Evolutionary conservation across 768 basidiomycete species (phyloP), one percentile per base, ranked within the genome.

Genomic region (Hortiboletus flavorubellus): DNA sequence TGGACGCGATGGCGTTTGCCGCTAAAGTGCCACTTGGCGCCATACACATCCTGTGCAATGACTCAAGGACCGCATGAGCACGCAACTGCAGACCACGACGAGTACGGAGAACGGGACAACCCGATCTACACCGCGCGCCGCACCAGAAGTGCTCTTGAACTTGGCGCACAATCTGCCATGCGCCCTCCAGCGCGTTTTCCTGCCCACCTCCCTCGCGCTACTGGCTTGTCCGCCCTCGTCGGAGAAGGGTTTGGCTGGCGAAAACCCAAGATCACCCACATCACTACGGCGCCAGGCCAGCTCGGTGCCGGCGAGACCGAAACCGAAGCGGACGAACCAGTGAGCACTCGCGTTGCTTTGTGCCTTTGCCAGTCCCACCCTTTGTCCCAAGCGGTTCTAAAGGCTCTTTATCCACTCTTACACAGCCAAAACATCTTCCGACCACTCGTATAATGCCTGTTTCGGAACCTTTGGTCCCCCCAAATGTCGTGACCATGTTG

Each of bases 241-340:
- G 69, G 65, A 41, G 58, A 62, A 37, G 59, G 68, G 6, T 26
- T 70, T 21, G 60, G 67, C 8, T 65, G 68, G 52, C 70, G 74
- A 26, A 74, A 72, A 30, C 67, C 74, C 48, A 81, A 77, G 63
- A 69, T 68, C 34, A 52, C 56, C 1, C 69, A 70, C 54, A 88
- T 89, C 62, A 85, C 81, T n/a, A 89, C 87, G 0, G 75, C 80
- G 0, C 82, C 80, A 16, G 85, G 79, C 3, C 74, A 74, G 51
- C 63, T 73, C 39, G 83, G 87, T 57, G 86, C 85, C 29, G 86
- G 86, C 8, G 88, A 90, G 71, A 89, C 89, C 0, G 88, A 91
- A 65, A 89, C 89, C 0, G 89, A 91, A 65, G 76, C 81, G 12
- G 88, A 90, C 61, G 88, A 90, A 63, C 84, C 84, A 35, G 88